Percentiles rank a stretch among this genome's conserved stretches.
phyloP scores from a whole-genome alignment of 345 rosid genomes.

The Melastoma malabathricum region DNA sequence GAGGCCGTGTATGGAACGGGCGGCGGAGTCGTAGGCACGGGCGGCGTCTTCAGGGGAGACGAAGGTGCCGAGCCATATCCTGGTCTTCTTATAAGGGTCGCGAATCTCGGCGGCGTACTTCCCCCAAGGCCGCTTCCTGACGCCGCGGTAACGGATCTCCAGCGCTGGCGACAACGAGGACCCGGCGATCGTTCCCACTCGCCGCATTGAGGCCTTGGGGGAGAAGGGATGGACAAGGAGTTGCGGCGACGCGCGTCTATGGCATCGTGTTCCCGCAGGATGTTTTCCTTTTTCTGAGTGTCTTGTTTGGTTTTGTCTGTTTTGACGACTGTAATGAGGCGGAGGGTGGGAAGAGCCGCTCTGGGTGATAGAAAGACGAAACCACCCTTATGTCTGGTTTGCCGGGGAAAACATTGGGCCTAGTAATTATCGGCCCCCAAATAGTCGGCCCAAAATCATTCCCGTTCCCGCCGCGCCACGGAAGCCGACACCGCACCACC shows the following conservation, averaged over 20 bases:
- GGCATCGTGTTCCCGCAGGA: neutral
- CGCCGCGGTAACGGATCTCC: conserved; percentile 20
- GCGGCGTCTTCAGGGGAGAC: conserved; percentile 26
- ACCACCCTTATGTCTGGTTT: no score
- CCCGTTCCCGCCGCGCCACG: no score
- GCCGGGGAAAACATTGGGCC: no score
- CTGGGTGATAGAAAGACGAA: no score
- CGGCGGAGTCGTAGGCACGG: conserved; percentile 25
- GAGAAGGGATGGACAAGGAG: no score
- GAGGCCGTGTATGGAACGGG: conserved; percentile 16
- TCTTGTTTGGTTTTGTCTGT: neutral
- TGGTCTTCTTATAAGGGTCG: conserved; percentile 22
- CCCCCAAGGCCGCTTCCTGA: conserved; percentile 28
- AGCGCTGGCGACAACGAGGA: neutral
- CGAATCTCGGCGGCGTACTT: conserved; percentile 29
- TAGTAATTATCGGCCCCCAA: no score
- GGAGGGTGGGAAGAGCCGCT: no score
- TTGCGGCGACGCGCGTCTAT: neutral
- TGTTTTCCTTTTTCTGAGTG: neutral
- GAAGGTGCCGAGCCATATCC: conserved; percentile 26
- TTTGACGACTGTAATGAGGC: neutral
- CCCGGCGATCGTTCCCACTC: conserved; percentile 3
- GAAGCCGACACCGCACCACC: no score
- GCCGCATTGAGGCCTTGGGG: conserved; percentile 4
- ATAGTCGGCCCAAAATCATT: no score